Evolutionary conservation across 176 grass and related monocot genomes (phyloP), one percentile per base, ranked within the genome.

Genomic region (Rhynchospora tenuis): DNA sequence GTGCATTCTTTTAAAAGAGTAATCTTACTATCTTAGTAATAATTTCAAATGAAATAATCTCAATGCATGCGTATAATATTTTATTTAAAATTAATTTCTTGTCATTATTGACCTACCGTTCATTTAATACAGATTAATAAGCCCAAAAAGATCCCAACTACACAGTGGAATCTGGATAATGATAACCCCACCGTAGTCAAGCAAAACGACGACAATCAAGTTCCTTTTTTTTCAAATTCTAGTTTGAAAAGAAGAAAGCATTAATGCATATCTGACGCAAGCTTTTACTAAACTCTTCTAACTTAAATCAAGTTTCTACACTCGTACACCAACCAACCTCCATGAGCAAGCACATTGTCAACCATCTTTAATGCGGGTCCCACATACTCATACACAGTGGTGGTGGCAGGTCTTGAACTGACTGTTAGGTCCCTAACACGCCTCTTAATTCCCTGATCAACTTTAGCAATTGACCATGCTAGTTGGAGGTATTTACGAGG

Each of bases 231-330:
- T 52, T 22, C 11, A 27, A 50, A 51, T 22, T 3, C 12, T 7
- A 50, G 47, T 74, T 74, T 74, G 46, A 74, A 74, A 74, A 52
- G 22, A 74, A 74, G 46, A 52, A 74, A 74, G 3, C 20, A 23
- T 73, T 22, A 47, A 48, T 48, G 19, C 42, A 24, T 1, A 10
- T 73, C 10, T 73, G 69, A 73, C 69, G 43, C 10, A 43, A 24
- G 69, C 46, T 48, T 74, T 74, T 26, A 67, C 20, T 26, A 26
- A 52, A 51, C 10, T 51, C 71, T 74, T 74, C 46, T 52, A 75
- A 75, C 14, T 5, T 7, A 73, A 59, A 61, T 58, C 0, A n/a
- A 58, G 56, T 20, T 59, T 59, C n/a, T 20, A 52, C 0, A 42
- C 33, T 10, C 14, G 4, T 19, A 20, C 7, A 3, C 20, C 69